Percentiles rank a stretch among this genome's conserved stretches.
phyloP scores from a whole-genome alignment of 2,329 filamentous ascomycete species.

The Cyphellophora attinorum region DNA sequence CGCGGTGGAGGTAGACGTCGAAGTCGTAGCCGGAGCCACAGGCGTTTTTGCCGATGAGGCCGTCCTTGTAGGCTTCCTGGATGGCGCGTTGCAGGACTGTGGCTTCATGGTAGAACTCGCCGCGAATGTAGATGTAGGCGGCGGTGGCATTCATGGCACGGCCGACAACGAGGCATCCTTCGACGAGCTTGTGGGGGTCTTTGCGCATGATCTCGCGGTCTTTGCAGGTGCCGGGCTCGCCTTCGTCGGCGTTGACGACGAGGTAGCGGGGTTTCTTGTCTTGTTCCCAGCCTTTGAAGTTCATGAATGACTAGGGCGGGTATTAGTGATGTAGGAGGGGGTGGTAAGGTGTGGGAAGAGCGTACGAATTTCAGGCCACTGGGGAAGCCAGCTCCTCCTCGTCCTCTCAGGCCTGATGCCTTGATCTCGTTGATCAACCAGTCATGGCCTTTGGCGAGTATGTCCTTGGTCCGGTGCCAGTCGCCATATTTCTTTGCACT shows the following conservation, averaged over 20 bases:
- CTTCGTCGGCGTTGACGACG: conserved; percentile 97
- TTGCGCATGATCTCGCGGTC: conserved; percentile 99
- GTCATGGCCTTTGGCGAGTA: conserved; percentile 90
- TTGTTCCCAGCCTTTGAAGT: conserved; percentile 99
- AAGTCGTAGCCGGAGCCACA: conserved; percentile 97
- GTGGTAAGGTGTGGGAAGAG: conserved; percentile 13
- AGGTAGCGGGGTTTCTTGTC: conserved; percentile 91
- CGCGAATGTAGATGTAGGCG: conserved; percentile 98
- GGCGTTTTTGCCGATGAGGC: conserved; percentile 95
- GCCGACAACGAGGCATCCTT: conserved; percentile 91
- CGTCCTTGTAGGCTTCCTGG: conserved; percentile 92
- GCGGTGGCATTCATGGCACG: conserved; percentile 98
- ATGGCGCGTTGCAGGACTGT: conserved; percentile 89
- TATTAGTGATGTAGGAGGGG: conserved; percentile 1
- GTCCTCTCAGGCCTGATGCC: conserved; percentile 85
- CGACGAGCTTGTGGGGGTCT: conserved; percentile 96
- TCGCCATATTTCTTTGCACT: conserved; percentile 96
- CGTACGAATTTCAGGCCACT: conserved; percentile 98
- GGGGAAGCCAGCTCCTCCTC: conserved; percentile 95
- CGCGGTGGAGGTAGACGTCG: conserved; percentile 91
- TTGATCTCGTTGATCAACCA: conserved; percentile 99
- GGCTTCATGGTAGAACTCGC: conserved; percentile 95
- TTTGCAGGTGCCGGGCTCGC: conserved; percentile 98
- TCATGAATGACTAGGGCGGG: conserved; percentile 82
- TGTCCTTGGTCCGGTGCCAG: conserved; percentile 99